Evolutionary conservation across 2,329 filamentous ascomycete species (phyloP), one percentile per base, ranked within the genome.

Genomic region (Grosmannia serpens): DNA sequence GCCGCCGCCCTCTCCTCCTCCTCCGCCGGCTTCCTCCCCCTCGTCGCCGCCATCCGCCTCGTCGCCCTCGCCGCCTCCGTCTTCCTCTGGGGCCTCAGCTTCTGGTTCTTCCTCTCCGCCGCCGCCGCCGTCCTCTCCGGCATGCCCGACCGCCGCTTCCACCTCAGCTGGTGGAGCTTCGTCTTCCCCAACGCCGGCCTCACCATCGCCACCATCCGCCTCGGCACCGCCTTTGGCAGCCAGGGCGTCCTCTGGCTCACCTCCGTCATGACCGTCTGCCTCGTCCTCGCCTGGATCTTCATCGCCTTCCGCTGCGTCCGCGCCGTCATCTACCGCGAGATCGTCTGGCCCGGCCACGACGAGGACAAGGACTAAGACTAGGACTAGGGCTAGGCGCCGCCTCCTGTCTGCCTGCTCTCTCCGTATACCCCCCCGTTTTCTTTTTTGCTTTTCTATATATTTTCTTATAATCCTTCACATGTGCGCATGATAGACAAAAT

Each of bases 111-210:
- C 67, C 73, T 70, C 53, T 73, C 77, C 26, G 75, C 75, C 3
- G 67, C 71, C 24, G 70, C 76, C 29, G 76, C 76, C n/a, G 72
- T 77, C 9, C 59, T 75, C 58, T 62, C 66, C 5, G 71, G 70
- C 20, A 68, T 70, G 60, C 66, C 65, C 17, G 67, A 69, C 50
- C 62, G 65, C 56, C 63, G 56, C 55, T 76, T 76, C 59, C 73
- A 71, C 59, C 67, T 75, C 35, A 75, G 71, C 57, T 87, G 82
- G 83, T 85, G 80, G 76, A 81, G 81, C 7, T 84, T 85, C 68
- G 78, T 87, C 38, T 87, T 86, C 65, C 83, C 84, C 7, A 86
- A 86, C 60, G 81, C 79, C 1, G 84, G 83, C 0, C 79, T 86
- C 56, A 82, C 80, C 1, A 72, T 86, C 46, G 79, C 81, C 0